These are phyloP conservation scores for Trichophyton mentagrophytes DNA, from an alignment of 2,329 filamentous ascomycete species.

Conservation along the genomic window DNA sequence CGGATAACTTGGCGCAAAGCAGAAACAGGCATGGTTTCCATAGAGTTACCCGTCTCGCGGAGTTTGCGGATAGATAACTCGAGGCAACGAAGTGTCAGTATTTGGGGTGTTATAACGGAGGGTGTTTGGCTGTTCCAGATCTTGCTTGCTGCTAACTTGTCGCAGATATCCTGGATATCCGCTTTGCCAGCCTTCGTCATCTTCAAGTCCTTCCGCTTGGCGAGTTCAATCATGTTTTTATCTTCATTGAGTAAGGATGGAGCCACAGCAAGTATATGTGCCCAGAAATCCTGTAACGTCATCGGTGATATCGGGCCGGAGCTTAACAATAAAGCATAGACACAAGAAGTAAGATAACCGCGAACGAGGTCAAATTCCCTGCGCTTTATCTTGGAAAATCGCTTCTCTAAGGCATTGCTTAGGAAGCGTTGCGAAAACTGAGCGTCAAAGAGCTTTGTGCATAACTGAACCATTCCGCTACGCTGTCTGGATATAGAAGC, in stretches of 20 bases:
- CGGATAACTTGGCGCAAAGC: conserved; percentile 22
- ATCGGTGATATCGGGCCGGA: conserved; percentile 20
- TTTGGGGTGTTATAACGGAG: conserved; percentile 20
- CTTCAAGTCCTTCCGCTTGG: conserved; percentile 15
- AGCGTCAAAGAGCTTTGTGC: conserved; percentile 37
- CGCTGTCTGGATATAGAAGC: conserved; percentile 37
- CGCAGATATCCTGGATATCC: conserved; percentile 20
- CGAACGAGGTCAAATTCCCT: conserved; percentile 43
- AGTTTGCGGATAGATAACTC: conserved; percentile 22
- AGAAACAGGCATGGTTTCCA: conserved; percentile 18
- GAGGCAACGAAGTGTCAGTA: conserved; percentile 25
- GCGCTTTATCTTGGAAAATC: conserved; percentile 50
- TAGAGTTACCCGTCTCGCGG: conserved; percentile 21
- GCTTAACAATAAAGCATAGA: conserved; percentile 21
- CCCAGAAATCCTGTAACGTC: conserved; percentile 21
- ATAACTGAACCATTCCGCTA: conserved; percentile 44
- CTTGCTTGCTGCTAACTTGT: conserved; percentile 16
- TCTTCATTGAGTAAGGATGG: conserved; percentile 19
- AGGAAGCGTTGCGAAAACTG: conserved; percentile 45
- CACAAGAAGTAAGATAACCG: conserved; percentile 22
- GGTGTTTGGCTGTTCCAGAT: conserved; percentile 16
- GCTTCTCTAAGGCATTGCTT: conserved; percentile 58
- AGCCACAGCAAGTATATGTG: conserved; percentile 21
- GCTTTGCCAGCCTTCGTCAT: conserved; percentile 23
- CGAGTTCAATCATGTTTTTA: conserved; percentile 19